Evolutionary conservation across 1,284 basidiomycete species (phyloP), one percentile per base, ranked within the genome.

Genomic region (Ustilago shanxiensis): DNA sequence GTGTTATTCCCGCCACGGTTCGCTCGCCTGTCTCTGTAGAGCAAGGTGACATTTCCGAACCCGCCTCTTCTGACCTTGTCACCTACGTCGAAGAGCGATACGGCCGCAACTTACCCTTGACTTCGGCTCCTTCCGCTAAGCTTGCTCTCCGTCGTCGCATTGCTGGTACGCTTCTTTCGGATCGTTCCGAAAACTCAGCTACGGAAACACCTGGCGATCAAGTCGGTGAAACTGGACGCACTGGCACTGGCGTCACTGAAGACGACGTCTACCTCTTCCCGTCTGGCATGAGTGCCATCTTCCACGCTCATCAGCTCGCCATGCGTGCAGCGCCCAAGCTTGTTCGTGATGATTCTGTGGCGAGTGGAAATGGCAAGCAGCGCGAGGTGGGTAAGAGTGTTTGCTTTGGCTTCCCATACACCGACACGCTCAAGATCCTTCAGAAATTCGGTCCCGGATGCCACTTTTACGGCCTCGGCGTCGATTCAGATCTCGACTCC

Each of bases 361-460:
- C 31, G 6, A 33, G 6, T 1, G 18, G 18, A 16, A 18, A 60
- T 31, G 41, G 31, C 2, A 20, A 39, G 10, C 44, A 50, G 13
- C 57, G 62, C 6, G 24, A 62, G 18, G 56, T 72, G 10, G 80
- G 82, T 5, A 83, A 84, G 55, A 80, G 77, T 54, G 72, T 81
- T 22, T 59, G 74, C 50, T 76, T 55, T 82, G 96, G 95, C 20
- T 99, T 99, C 87, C 93, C 95, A 0, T 99, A 98, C 86, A 94
- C 92, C 10, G 97, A 99, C 86, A 98, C 96, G n/a, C 90, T 98
- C 70, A 99, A 99, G 87, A 91, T 97, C 49, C 88, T 99, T 4
- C 89, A 96, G 79, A 98, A 99, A 87, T 99, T 95, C 94, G 97
- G 97, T 1, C 93, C 93, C 1, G 97, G 97, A 0, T 95, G 92